Conservation (phyloP, 257 asterid species). For the Petrea volubilis region DNA sequence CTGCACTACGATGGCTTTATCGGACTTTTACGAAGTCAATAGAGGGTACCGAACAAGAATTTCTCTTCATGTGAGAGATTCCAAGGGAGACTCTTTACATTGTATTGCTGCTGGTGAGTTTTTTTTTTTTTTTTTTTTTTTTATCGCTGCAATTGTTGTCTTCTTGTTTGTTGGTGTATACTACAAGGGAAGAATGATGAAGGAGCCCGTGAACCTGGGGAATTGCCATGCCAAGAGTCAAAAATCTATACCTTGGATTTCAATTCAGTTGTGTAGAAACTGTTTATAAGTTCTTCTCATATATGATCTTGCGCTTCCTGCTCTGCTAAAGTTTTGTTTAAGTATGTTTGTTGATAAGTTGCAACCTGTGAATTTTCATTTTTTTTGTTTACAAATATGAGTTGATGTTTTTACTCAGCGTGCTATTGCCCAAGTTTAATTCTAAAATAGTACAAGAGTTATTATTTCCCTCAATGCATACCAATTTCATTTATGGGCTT, state of each 20-base stretch:
- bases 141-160: not conserved
- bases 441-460: not conserved
- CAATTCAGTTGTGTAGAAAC: not conserved
- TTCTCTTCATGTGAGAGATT: conserved; percentile 25
- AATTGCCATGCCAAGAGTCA: not conserved
- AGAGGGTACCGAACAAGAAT: conserved; percentile 15
- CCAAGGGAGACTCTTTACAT: conserved; percentile 29
- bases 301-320: not conserved
- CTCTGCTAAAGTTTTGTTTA: not conserved
- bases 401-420: not conserved
- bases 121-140: no score
- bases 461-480: no score
- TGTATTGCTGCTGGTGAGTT: conserved; percentile 29
- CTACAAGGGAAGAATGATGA: not conserved
- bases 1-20: conserved; percentile 27
- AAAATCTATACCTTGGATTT: not conserved
- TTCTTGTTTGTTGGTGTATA: not conserved
- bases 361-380: not conserved
- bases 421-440: not conserved
- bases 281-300: not conserved
- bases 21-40: conserved; percentile 24
- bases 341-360: not conserved
- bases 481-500: not conserved
- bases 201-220: not conserved
- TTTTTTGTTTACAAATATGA: not conserved